A percentile compares a stretch with the other conserved stretches of the same genome.
Evolutionary conservation across 768 basidiomycete genomes (phyloP).

Genomic region (Tulasnella sp.): DNA sequence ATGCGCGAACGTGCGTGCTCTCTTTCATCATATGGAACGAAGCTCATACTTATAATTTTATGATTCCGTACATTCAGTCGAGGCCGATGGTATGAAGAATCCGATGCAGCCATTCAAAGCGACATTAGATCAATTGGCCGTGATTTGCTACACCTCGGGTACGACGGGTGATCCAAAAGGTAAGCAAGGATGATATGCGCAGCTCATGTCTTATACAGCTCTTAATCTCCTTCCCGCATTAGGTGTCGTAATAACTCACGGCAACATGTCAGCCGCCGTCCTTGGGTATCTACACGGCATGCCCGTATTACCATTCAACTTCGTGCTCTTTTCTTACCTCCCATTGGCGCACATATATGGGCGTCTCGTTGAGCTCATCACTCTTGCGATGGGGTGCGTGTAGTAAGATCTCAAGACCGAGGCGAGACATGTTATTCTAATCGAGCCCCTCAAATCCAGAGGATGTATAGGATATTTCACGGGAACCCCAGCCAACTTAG

Average conservation of each 20-base stretch:
- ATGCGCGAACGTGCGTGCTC: conserved; percentile 50
- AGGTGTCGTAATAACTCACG: conserved; percentile 32
- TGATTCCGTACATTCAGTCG: conserved; percentile 46
- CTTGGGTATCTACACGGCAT: not conserved
- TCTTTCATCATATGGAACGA: too few species aligned
- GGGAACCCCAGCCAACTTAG: conserved; percentile 78
- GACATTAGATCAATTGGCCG: conserved; percentile 42
- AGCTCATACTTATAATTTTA: too few species aligned
- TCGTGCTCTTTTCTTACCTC: conserved; percentile 12
- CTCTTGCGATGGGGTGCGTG: conserved; percentile 46
- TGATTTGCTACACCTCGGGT: conserved; percentile 6
- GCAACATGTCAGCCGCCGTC: not conserved
- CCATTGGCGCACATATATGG: conserved; percentile 64
- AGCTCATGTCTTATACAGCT: not conserved
- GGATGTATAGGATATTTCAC: conserved; percentile 74
- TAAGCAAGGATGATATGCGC: not conserved
- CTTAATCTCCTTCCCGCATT: not conserved
- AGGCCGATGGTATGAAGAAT: conserved; percentile 56
- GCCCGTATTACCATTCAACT: not conserved
- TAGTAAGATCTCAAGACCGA: conserved; percentile 14
- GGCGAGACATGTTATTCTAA: conserved; percentile 5
- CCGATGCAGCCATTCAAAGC: conserved; percentile 37
- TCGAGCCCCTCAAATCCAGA: conserved; percentile 33
- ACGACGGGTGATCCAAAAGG: conserved; percentile 25
- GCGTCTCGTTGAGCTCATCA: conserved; percentile 34